phyloP scores from a whole-genome alignment of 371 early-diverging fungal species.

The Nosema muscidifuracis region DNA sequence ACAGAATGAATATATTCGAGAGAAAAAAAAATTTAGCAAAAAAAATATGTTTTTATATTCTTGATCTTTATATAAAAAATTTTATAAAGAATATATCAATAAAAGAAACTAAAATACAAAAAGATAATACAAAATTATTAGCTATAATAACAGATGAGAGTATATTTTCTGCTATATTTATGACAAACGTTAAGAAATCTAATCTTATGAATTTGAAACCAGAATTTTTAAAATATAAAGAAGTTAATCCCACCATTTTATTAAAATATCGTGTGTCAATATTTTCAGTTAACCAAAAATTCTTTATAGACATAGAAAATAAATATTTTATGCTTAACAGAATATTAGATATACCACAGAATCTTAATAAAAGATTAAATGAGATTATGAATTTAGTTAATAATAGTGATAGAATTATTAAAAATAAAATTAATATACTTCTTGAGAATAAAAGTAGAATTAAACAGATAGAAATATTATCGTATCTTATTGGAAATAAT shows the following conservation, averaged over 20 bases:
- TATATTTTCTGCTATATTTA: conserved; percentile 27
- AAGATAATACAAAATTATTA: not conserved
- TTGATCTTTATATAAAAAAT: not conserved
- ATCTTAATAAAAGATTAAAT: conserved; percentile 25
- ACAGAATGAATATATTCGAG: not conserved
- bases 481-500: conserved; percentile 31
- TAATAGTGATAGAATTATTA: conserved; percentile 5
- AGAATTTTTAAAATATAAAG: conserved; percentile 17
- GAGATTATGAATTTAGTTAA: conserved; percentile 15
- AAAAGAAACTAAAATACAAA: not conserved
- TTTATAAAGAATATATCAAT: not conserved
- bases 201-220: conserved; percentile 4
- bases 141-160: conserved; percentile 20
- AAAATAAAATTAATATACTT: conserved; percentile 7
- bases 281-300: conserved; percentile 15
- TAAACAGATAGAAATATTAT: conserved; percentile 23
- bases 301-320: not conserved
- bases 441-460: conserved; percentile 16
- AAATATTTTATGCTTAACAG: conserved; percentile 46
- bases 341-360: conserved; percentile 34
- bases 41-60: not conserved
- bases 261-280: conserved; percentile 28
- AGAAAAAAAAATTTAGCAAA: not conserved
- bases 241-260: conserved; percentile 8
- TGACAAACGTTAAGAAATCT: conserved; percentile 8